Percentiles rank a stretch among this genome's conserved stretches.
phyloP scores from a whole-genome alignment of 352 stramenopile species.

The Phytophthora cryptogea region DNA sequence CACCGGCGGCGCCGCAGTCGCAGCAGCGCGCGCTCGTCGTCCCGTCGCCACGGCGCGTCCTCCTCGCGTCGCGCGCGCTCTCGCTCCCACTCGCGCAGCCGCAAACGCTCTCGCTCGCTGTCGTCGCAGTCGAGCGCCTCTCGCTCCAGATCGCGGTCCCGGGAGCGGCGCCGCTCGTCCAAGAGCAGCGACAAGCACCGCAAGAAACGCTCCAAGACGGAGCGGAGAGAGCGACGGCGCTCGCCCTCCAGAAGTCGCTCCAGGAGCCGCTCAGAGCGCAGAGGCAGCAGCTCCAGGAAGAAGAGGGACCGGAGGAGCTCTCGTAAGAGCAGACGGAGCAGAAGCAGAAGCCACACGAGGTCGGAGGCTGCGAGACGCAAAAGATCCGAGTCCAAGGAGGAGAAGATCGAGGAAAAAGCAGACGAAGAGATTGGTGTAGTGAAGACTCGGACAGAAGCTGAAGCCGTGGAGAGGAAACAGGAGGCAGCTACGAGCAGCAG shows the following conservation, averaged over 20 bases:
- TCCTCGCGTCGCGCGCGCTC: constrained; percentile 34
- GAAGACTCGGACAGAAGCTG: background rate
- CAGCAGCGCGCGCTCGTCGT: constrained; percentile 26
- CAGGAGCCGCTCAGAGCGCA: constrained; percentile 36
- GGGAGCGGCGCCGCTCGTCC: constrained; percentile 28
- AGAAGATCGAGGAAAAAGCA: background rate
- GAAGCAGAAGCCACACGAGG: constrained; percentile 22
- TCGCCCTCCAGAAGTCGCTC: constrained; percentile 26
- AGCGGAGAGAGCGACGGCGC: constrained; percentile 19
- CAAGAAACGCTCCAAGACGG: constrained; percentile 36
- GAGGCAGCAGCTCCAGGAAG: constrained; percentile 34
- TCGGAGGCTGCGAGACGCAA: constrained; percentile 6
- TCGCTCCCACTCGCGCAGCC: constrained; percentile 24
- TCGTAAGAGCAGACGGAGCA: constrained; percentile 23
- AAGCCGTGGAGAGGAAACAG: constrained; percentile 3
- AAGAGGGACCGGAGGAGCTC: constrained; percentile 24
- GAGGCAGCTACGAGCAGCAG: background rate
- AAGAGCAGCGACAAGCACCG: constrained; percentile 33
- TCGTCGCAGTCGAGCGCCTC: constrained; percentile 36
- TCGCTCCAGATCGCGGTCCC: constrained; percentile 47
- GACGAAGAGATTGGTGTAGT: constrained; percentile 1
- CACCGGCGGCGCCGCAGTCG: constrained; percentile 40
- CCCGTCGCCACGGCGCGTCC: constrained; percentile 21
- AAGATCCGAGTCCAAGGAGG: constrained; percentile 27
- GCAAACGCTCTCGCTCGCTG: constrained; percentile 30